phyloP scores from a whole-genome alignment of 306 rosid genomes.

The Citrullus colocynthis region DNA sequence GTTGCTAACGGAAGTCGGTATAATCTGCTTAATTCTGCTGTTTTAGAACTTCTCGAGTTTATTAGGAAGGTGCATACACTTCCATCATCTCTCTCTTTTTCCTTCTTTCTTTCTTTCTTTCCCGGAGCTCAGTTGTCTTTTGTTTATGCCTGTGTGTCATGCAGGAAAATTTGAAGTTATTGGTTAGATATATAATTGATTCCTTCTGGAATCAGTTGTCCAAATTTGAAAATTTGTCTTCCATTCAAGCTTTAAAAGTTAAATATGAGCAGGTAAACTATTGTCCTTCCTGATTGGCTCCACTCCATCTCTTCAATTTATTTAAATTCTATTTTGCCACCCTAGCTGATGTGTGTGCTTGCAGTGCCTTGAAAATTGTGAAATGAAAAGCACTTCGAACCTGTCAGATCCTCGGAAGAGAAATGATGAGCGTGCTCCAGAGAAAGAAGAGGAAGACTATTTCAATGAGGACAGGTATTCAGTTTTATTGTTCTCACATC shows the following conservation, averaged over 20 bases:
- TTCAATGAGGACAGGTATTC: conserved; percentile 77
- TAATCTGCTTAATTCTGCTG: conserved; percentile 83
- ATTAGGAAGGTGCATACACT: conserved; percentile 51
- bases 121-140: not conserved
- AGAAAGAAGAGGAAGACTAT: conserved; percentile 83
- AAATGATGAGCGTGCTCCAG: conserved; percentile 74
- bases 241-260: conserved; percentile 56
- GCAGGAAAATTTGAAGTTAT: conserved; percentile 63
- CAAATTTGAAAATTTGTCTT: conserved; percentile 47
- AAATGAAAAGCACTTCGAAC: conserved; percentile 28
- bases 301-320: conserved; percentile 3
- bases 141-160: conserved; percentile 4
- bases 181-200: conserved; percentile 60
- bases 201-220: conserved; percentile 76
- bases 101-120: not conserved
- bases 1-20: conserved; percentile 82
- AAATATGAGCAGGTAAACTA: conserved; percentile 80
- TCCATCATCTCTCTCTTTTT: not conserved
- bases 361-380: conserved; percentile 74
- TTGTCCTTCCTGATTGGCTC: not conserved
- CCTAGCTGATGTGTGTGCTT: conserved; percentile 13
- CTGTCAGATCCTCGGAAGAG: conserved; percentile 54
- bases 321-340: not conserved
- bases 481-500: not conserved
- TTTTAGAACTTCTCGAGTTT: conserved; percentile 79